Percentiles rank a stretch among this genome's conserved stretches.
These are phyloP conservation scores for Dactylonectria macrodidyma DNA, from an alignment of 2,329 filamentous ascomycete species.

Conservation along the genomic window DNA sequence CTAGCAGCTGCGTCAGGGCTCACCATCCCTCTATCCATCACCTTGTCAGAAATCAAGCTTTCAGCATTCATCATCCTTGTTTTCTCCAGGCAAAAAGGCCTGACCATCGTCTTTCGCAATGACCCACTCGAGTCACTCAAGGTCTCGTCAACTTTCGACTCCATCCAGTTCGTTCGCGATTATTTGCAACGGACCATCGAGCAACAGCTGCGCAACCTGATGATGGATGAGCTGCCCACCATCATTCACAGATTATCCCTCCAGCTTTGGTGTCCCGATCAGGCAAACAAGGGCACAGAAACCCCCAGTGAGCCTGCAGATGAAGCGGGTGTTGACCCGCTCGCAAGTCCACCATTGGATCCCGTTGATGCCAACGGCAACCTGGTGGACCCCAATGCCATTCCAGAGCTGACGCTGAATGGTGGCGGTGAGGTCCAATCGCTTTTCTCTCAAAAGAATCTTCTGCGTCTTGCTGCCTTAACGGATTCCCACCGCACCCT, in stretches of 20 bases:
- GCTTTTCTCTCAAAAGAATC: conserved; percentile 95
- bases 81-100: conserved; percentile 96
- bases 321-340: conserved; percentile 81
- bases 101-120: conserved; percentile 97
- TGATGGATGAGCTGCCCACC: conserved; percentile 98
- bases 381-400: conserved; percentile 80
- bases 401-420: conserved; percentile 84
- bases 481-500: conserved; percentile 92
- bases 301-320: conserved; percentile 64
- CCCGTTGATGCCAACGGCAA: conserved; percentile 87
- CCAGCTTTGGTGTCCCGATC: conserved; percentile 91
- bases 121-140: conserved; percentile 98
- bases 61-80: conserved; percentile 98
- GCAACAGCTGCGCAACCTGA: conserved; percentile 88
- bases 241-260: conserved; percentile 96
- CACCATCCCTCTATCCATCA: conserved; percentile 98
- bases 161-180: conserved; percentile 97
- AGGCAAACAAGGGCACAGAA: conserved; percentile 66
- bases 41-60: conserved; percentile 93
- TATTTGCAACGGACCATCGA: conserved; percentile 98
- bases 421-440: conserved; percentile 87
- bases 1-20: conserved; percentile 91
- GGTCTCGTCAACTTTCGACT: conserved; percentile 98
- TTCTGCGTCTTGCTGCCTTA: conserved; percentile 85
- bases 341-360: conserved; percentile 85